Base-by-base conservation (phyloP, 2,329 filamentous ascomycete species). In the Colletotrichum noveboracense region DNA sequence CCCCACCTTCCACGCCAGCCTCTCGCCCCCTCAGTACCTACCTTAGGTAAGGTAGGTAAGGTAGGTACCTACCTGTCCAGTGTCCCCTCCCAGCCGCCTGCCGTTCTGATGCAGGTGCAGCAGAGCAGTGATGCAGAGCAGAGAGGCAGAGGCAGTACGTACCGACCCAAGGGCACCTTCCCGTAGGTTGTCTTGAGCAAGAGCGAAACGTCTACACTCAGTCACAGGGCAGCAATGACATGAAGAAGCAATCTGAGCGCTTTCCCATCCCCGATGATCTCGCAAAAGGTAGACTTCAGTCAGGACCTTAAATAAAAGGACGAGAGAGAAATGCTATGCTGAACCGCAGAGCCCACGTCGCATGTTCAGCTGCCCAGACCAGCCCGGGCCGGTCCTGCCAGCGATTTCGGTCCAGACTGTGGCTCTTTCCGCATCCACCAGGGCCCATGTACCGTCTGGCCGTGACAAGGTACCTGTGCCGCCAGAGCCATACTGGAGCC, bases 341-440 rank as follows among this genome's bases (percentile, higher is more conserved):
- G 36, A 43, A 38, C 16, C 36, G 16, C 36, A 48, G 18, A 48
- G 38, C 38, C 38, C 38, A 13, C 3, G 43, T 52, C 43, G 43
- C 43, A 52, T 52, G n/a, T 52, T 62, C 58, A 21, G 12, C 28
- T 61, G 65, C 65, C 55, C 66, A 70, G 67, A 60, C 34, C 55
- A 70, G 21, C 24, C 71, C 64, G 62, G 73, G 52, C 69, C 64
- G 73, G 73, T 73, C 62, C 58, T 66, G 28, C 61, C 26, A 70
- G 71, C 71, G 48, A 74, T 55, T 66, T 74, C 71, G 71, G 71
- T 71, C 66, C 66, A 70, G 71, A 65, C 60, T 48, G 66, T 18
- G 26, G 32, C 24, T 6, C 36, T 32, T 26, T 71, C 64, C 34
- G 55, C 52, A 38, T 48, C 66, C 66, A 69, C 55, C 34, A 24